A percentile compares a stretch with the other conserved stretches of the same genome.
phyloP scores from a whole-genome alignment of 768 basidiomycete genomes.

The Pisolithus sp. region DNA sequence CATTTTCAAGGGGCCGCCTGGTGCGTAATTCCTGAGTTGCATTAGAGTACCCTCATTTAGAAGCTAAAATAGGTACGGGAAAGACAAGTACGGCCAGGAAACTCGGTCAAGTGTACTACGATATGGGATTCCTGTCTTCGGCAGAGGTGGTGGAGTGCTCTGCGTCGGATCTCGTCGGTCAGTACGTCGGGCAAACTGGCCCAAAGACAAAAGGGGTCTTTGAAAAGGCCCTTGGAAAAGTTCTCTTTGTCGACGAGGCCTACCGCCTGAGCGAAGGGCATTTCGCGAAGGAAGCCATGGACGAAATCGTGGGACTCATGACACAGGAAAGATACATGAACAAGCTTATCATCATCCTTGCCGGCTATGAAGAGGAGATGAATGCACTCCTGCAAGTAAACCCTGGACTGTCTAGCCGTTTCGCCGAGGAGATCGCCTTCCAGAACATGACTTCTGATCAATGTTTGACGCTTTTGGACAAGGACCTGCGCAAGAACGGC shows the following conservation, averaged over 20 bases:
- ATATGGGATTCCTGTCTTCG: constrained; percentile 52
- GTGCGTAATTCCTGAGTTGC: constrained; percentile 25
- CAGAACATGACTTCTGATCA: constrained; percentile 40
- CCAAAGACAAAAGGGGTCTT: constrained; percentile 56
- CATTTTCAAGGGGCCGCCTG: constrained; percentile 69
- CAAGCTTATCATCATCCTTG: constrained; percentile 61
- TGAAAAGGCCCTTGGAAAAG: constrained; percentile 59
- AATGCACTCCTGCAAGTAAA: constrained; percentile 54
- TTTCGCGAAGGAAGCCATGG: constrained; percentile 66
- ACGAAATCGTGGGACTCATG: constrained; percentile 59
- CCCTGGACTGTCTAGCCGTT: constrained; percentile 59
- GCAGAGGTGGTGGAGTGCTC: constrained; percentile 61
- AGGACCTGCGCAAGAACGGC: constrained; percentile 40
- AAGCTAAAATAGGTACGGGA: constrained; percentile 42
- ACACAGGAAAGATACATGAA: constrained; percentile 51
- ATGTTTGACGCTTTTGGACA: constrained; percentile 45
- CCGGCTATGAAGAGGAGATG: constrained; percentile 67
- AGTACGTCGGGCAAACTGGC: constrained; percentile 68
- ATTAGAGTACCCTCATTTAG: background rate
- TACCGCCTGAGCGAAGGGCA: constrained; percentile 56
- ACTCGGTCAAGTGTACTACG: constrained; percentile 55
- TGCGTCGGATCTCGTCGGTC: constrained; percentile 60
- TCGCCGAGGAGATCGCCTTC: constrained; percentile 56
- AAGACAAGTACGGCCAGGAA: constrained; percentile 60
- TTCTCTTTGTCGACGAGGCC: constrained; percentile 69